Conservation (phyloP, 139 green algal species). For the Pseudopediastrum boryanum region DNA sequence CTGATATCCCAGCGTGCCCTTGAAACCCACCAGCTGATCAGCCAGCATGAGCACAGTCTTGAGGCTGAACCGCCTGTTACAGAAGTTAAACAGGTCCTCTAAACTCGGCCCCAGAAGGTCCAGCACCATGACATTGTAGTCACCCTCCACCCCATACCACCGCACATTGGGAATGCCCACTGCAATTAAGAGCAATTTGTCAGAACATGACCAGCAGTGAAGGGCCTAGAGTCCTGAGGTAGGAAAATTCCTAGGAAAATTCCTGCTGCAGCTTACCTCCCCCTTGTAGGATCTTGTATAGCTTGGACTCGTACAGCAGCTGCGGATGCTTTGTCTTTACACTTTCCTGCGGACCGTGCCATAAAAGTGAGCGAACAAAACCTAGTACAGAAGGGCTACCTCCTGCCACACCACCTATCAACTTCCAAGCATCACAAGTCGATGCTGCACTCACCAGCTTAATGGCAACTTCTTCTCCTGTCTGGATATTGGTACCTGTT, state of each 20-base stretch:
- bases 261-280: conserved; percentile 69
- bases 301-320: conserved; percentile 94
- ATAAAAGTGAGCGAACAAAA: not conserved
- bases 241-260: not conserved
- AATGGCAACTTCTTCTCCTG: conserved; percentile 98
- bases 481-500: conserved; percentile 96
- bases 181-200: conserved; percentile 49
- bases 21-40: conserved; percentile 96
- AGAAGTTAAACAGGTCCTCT: conserved; percentile 99
- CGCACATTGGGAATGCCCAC: conserved; percentile 98
- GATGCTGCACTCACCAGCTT: conserved; percentile 93
- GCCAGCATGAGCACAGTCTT: conserved; percentile 99
- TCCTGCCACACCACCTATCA: too few species aligned
- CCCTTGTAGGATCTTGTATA: conserved; percentile 95
- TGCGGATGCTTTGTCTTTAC: conserved; percentile 91
- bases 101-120: conserved; percentile 96
- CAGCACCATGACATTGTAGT: conserved; percentile 99
- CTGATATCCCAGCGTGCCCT: too few species aligned
- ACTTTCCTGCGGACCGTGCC: conserved; percentile 72
- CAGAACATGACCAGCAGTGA: not conserved
- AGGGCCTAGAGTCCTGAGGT: too few species aligned
- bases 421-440: not conserved
- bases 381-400: too few species aligned
- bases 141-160: conserved; percentile 98
- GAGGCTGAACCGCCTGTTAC: conserved; percentile 95